Base-by-base conservation (phyloP, 257 asterid genomes). In the Leonotis leonurus region DNA sequence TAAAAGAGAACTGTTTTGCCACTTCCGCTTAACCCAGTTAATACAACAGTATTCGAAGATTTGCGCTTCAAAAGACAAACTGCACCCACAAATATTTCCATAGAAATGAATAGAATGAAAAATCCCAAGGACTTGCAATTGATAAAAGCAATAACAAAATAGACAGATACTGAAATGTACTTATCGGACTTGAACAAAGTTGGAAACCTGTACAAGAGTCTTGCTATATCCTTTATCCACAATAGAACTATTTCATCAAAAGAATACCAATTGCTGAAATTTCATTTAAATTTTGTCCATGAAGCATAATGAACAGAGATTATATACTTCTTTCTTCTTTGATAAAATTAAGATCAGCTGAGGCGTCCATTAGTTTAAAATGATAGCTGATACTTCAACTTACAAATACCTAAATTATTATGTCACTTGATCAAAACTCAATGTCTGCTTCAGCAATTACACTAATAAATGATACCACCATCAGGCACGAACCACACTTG, bases 1-100 rank as follows among this genome's bases (percentile, higher is more conserved):
- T 77, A 80, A 78, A 82, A 87, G 10, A 87, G 86, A 73, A 80
- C 62, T n/a, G 95, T 87, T 75, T 87, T 87, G 26, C 95, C 95
- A 70, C 93, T 77, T 80, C 93, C 95, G 52, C 86, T 68, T 49
- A 87, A 87, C 72, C 90, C 95, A 56, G 87, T 77, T 46, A 87
- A 81, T 48, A 80, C 70, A 71, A 84, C 59, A 53, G 95, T 81
- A 67, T 83, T 79, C 6, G 76, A 65, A 53, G 84, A 37, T 68
- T 73, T 69, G 14, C 80, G 84, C 76, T 81, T 85, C 80, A 83
- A 52, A 60, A 85, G 67, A 53, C 81, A 80, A 60, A 79, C 90
- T 83, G 82, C 81, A 75, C 46, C 40, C 48, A 29, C 21, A 60
- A 10, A 12, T 33, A 37, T 17, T 40, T 46, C 56, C 56, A 57